Evolutionary conservation across 768 basidiomycete genomes (phyloP).

Genomic region (Naematelia encephala): DNA sequence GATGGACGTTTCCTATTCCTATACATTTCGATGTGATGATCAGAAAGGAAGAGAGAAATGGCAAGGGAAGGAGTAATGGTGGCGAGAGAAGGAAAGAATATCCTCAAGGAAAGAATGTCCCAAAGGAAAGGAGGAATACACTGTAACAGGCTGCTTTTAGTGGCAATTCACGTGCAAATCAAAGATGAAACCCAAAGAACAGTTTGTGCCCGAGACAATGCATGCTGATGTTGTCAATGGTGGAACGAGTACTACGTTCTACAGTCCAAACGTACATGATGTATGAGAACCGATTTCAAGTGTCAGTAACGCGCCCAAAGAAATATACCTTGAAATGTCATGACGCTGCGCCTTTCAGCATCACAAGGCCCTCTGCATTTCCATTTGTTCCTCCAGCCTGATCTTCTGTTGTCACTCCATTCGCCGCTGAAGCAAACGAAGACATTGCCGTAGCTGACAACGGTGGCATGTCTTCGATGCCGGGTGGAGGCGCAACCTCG

Average conservation of each 20-base stretch:
- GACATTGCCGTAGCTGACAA: constrained; percentile 33
- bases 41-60: not conserved
- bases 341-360: constrained; percentile 21
- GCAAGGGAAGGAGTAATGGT: not conserved
- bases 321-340: not conserved
- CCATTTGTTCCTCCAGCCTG: constrained; percentile 9
- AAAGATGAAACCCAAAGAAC: not conserved
- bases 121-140: not conserved
- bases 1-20: not conserved
- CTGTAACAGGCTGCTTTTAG: not conserved
- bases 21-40: not conserved
- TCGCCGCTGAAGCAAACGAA: constrained; percentile 41
- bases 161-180: not conserved
- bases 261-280: not conserved
- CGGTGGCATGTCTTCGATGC: constrained; percentile 35
- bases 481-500: constrained; percentile 35
- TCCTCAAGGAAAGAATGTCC: not conserved
- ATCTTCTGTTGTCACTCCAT: constrained; percentile 30
- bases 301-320: constrained; percentile 1
- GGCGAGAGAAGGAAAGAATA: not conserved
- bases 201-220: not conserved
- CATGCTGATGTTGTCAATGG: not conserved
- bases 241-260: not conserved
- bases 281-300: not conserved
- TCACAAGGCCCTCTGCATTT: constrained; percentile 31